These are phyloP conservation scores for Acanthamoeba healyi DNA, from an alignment of 208 protist genomes.

Conservation along the genomic window DNA sequence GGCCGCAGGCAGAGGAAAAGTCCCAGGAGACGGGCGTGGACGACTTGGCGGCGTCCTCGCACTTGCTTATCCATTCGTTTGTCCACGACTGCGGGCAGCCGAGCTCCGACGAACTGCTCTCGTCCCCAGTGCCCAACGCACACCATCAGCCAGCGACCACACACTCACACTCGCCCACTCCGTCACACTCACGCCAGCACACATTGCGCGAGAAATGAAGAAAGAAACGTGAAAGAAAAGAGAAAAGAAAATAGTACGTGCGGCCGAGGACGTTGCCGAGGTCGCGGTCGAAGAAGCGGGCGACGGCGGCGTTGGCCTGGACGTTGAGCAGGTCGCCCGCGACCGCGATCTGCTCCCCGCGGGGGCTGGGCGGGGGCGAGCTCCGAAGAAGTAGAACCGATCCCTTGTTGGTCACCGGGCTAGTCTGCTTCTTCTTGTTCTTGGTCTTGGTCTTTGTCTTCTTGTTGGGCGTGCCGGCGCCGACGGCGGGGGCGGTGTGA, in stretches of 20 bases:
- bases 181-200: too few species aligned
- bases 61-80: slow-evolving; percentile 49
- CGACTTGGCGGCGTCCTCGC: background rate
- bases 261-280: background rate
- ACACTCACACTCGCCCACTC: background rate
- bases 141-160: background rate
- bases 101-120: background rate
- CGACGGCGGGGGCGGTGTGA: too few species aligned
- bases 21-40: background rate
- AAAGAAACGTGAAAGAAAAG: background rate
- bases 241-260: background rate
- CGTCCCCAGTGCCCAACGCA: background rate
- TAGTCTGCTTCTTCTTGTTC: slow-evolving; percentile 11
- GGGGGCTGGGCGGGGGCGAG: background rate
- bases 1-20: slow-evolving; percentile 25
- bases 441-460: too few species aligned
- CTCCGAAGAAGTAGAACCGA: too few species aligned
- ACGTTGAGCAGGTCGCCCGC: slow-evolving; percentile 9
- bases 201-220: too few species aligned
- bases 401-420: too few species aligned
- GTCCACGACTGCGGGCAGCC: background rate
- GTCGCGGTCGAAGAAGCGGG: background rate
- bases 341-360: background rate
- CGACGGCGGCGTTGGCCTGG: slow-evolving; percentile 11
- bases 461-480: background rate